phyloP scores from a whole-genome alignment of 1,284 basidiomycete genomes.

The Porogramme epimiltina region DNA sequence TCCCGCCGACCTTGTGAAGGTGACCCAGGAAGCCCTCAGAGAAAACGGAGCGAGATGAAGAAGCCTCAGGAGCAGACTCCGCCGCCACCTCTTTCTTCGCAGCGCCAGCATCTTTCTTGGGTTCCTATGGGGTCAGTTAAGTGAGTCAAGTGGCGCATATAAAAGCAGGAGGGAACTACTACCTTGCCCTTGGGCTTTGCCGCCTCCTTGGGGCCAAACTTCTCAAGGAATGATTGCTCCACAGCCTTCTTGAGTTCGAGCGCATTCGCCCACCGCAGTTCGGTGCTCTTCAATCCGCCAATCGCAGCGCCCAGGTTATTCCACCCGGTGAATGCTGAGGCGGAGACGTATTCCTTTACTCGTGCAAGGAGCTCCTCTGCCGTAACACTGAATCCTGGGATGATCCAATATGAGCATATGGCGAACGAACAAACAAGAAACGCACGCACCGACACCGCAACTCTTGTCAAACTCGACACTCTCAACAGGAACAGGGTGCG shows the following conservation, averaged over 20 bases:
- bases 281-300: conserved; percentile 68
- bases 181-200: conserved; percentile 77
- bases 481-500: conserved; percentile 63
- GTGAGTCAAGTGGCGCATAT: neutral
- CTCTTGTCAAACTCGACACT: conserved; percentile 76
- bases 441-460: conserved; percentile 85
- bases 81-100: conserved; percentile 35
- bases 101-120: conserved; percentile 48
- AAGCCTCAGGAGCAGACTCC: conserved; percentile 37
- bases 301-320: conserved; percentile 70
- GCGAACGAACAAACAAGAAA: neutral
- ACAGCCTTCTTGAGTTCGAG: conserved; percentile 89
- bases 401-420: neutral
- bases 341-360: conserved; percentile 64
- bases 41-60: conserved; percentile 75
- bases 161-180: conserved; percentile 14
- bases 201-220: conserved; percentile 80
- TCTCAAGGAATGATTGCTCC: conserved; percentile 74
- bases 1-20: conserved; percentile 94
- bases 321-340: conserved; percentile 71
- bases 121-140: conserved; percentile 41
- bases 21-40: conserved; percentile 93
- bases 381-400: conserved; percentile 79
- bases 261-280: conserved; percentile 88
- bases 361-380: conserved; percentile 66